These are phyloP conservation scores for Fusarium pseudonygamai DNA, from an alignment of 2,329 filamentous ascomycete species.

Conservation along the genomic window DNA sequence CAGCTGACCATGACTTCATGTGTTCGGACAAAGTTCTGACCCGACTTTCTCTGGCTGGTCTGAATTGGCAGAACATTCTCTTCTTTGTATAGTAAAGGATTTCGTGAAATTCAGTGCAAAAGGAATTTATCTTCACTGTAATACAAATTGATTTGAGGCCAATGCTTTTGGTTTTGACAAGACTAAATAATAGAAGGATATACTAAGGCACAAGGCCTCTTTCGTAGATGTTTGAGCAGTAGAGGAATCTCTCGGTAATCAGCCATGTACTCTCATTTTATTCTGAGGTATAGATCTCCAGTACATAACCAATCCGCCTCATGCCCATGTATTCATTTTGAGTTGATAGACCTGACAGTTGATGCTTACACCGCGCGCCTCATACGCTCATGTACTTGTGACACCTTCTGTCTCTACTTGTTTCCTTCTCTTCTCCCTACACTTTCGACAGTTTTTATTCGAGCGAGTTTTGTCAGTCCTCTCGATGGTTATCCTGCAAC, in stretches of 20 bases:
- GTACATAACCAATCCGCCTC: rapidly evolving
- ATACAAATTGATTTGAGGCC: rapidly evolving
- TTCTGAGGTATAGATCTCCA: rapidly evolving
- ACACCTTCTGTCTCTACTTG: rapidly evolving
- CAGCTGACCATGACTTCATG: neutral
- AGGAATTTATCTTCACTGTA: rapidly evolving
- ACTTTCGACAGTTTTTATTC: rapidly evolving
- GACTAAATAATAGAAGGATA: neutral
- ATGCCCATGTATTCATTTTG: neutral
- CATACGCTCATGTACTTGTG: too few species aligned
- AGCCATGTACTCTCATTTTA: rapidly evolving
- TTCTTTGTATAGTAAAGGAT: neutral
- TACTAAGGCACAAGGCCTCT: rapidly evolving
- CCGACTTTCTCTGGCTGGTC: neutral
- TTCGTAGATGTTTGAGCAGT: neutral
- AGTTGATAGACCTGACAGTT: neutral
- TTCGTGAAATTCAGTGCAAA: too few species aligned
- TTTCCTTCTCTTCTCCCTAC: rapidly evolving
- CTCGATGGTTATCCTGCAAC: neutral
- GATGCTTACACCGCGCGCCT: neutral
- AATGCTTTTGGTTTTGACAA: rapidly evolving
- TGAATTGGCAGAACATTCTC: too few species aligned
- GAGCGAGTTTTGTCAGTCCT: rapidly evolving
- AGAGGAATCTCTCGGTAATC: rapidly evolving
- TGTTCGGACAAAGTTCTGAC: rapidly evolving